Evolutionary conservation across 2,329 filamentous ascomycete genomes (phyloP).

Genomic region (Orbilia javanica): DNA sequence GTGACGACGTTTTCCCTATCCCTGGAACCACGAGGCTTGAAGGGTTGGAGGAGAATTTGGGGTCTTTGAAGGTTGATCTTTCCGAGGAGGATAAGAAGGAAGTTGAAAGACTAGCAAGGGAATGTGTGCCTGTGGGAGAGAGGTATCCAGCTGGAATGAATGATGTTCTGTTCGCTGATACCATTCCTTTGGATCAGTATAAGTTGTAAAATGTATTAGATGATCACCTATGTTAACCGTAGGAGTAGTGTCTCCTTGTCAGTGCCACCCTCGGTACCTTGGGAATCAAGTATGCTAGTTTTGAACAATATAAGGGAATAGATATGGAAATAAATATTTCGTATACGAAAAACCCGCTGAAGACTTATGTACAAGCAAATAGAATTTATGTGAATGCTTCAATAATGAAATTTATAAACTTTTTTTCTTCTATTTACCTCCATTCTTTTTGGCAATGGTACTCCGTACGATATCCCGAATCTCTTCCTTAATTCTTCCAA

Average conservation of each 20-base stretch:
- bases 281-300: no score
- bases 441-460: slow-evolving; percentile 26
- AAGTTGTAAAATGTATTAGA: neutral
- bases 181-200: slow-evolving; percentile 46
- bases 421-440: slow-evolving; percentile 38
- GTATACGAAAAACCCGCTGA: neutral
- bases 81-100: slow-evolving; percentile 57
- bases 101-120: slow-evolving; percentile 48
- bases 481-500: slow-evolving; percentile 76
- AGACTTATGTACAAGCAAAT: slow-evolving; percentile 18
- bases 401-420: neutral
- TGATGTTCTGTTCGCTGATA: slow-evolving; percentile 47
- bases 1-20: slow-evolving; percentile 73
- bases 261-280: no score
- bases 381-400: slow-evolving; percentile 16
- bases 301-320: no score
- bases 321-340: neutral
- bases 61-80: slow-evolving; percentile 31
- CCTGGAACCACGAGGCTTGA: slow-evolving; percentile 69
- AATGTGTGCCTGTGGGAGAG: slow-evolving; percentile 47
- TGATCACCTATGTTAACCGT: neutral
- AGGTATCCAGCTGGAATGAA: slow-evolving; percentile 40
- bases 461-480: slow-evolving; percentile 66
- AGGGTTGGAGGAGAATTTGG: slow-evolving; percentile 65
- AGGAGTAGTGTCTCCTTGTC: no score